phyloP scores from a whole-genome alignment of 2,329 filamentous ascomycete species.

The Fusarium ambrosium region DNA sequence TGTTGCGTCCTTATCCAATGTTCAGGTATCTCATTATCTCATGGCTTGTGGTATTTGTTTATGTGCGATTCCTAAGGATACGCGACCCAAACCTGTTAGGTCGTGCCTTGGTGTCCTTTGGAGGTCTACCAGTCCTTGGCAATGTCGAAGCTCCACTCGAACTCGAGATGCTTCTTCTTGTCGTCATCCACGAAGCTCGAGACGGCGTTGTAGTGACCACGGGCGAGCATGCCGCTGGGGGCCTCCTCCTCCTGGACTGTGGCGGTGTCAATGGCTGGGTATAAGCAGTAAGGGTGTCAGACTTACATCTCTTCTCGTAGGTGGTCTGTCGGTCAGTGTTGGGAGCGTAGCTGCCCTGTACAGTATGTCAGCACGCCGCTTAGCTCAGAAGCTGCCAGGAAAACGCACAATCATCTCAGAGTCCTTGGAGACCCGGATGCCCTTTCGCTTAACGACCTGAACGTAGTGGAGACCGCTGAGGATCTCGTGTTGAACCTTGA shows the following conservation, averaged over 20 bases:
- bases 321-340: conserved; percentile 88
- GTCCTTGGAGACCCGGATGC: conserved; percentile 89
- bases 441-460: conserved; percentile 92
- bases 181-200: conserved; percentile 97
- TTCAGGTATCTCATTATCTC: conserved; percentile 50
- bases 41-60: conserved; percentile 42
- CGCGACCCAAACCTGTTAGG: conserved; percentile 21
- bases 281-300: background rate
- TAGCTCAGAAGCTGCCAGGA: background rate
- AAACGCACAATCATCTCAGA: conserved; percentile 94
- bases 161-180: conserved; percentile 88
- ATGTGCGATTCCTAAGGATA: conserved; percentile 9
- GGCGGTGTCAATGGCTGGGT: conserved; percentile 3
- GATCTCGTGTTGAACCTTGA: conserved; percentile 97
- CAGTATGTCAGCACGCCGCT: conserved; percentile 40
- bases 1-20: conserved; percentile 32
- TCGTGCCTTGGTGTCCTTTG: conserved; percentile 3
- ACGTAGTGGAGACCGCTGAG: conserved; percentile 96
- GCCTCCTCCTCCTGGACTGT: conserved; percentile 92
- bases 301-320: conserved; percentile 93
- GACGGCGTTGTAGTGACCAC: conserved; percentile 89
- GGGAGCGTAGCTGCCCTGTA: conserved; percentile 89
- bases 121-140: conserved; percentile 87
- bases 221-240: conserved; percentile 88
- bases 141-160: conserved; percentile 97